A percentile compares a stretch with the other conserved stretches of the same genome.
phyloP scores from a whole-genome alignment of 2,329 filamentous ascomycete genomes.

The Ascosphaera aggregata region DNA sequence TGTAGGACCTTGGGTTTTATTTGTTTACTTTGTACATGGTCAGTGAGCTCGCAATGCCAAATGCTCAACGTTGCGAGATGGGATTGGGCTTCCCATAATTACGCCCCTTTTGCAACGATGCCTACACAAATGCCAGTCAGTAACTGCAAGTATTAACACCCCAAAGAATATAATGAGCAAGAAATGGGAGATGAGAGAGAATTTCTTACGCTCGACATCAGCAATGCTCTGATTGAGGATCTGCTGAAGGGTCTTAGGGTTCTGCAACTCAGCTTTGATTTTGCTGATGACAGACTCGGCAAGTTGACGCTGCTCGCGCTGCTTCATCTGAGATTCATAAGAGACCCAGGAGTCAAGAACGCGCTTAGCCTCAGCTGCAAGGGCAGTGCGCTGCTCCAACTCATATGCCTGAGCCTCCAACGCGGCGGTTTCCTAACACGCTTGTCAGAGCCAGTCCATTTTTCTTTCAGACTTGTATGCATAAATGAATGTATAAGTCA shows the following conservation, averaged over 20 bases:
- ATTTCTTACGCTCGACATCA: conserved; percentile 71
- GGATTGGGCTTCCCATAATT: neutral
- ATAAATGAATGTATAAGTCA: neutral
- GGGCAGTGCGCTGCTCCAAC: conserved; percentile 85
- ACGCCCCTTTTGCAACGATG: conserved; percentile 4
- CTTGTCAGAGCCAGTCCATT: conserved; percentile 1
- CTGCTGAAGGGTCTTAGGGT: conserved; percentile 90
- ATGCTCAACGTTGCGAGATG: neutral
- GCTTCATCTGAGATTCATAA: conserved; percentile 97
- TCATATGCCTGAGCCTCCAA: conserved; percentile 93
- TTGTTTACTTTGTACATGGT: neutral
- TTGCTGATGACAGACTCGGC: conserved; percentile 85
- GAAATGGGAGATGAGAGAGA: neutral
- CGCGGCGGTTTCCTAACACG: conserved; percentile 67
- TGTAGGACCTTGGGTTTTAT: neutral
- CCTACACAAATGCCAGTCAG: conserved; percentile 7
- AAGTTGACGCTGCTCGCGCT: conserved; percentile 92
- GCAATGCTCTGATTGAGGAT: conserved; percentile 91
- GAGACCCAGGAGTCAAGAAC: conserved; percentile 97
- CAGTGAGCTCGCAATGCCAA: neutral
- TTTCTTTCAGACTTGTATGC: conserved; percentile 1
- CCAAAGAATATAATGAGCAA: neutral
- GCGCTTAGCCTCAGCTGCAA: conserved; percentile 78
- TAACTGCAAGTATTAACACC: neutral
- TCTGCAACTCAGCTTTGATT: conserved; percentile 97